phyloP scores from a whole-genome alignment of 2,329 filamentous ascomycete genomes.

The Fusarium sp. region DNA sequence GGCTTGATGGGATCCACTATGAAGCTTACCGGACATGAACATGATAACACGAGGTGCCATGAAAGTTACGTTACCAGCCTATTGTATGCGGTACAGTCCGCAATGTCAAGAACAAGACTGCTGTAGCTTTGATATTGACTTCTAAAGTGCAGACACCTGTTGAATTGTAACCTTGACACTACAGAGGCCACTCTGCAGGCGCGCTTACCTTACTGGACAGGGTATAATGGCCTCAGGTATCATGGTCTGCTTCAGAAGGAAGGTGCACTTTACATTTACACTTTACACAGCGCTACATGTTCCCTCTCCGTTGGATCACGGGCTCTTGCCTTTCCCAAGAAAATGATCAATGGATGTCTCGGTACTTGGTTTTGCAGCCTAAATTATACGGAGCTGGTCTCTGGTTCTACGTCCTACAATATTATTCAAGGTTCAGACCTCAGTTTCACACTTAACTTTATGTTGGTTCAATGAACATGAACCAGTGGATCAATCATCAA shows the following conservation, averaged over 20 bases:
- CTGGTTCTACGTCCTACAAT: neutral
- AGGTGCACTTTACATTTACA: neutral
- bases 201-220: neutral
- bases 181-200: neutral
- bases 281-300: neutral
- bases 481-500: conserved; percentile 32
- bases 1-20: conserved; percentile 37
- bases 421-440: neutral
- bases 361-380: neutral
- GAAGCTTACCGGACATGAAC: conserved; percentile 37
- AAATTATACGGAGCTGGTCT: neutral
- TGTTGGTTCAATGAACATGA: neutral
- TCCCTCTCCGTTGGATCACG: neutral
- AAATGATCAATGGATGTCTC: neutral
- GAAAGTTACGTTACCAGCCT: conserved; percentile 22
- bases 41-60: conserved; percentile 34
- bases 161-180: neutral
- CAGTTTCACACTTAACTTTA: neutral
- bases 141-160: neutral
- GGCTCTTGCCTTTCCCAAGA: neutral
- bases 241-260: neutral
- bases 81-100: conserved; percentile 24
- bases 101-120: neutral
- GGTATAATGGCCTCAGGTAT: neutral
- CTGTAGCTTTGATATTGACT: conserved; percentile 17